phyloP scores from a whole-genome alignment of 352 stramenopile genomes.

The Phytophthora pistaciae region DNA sequence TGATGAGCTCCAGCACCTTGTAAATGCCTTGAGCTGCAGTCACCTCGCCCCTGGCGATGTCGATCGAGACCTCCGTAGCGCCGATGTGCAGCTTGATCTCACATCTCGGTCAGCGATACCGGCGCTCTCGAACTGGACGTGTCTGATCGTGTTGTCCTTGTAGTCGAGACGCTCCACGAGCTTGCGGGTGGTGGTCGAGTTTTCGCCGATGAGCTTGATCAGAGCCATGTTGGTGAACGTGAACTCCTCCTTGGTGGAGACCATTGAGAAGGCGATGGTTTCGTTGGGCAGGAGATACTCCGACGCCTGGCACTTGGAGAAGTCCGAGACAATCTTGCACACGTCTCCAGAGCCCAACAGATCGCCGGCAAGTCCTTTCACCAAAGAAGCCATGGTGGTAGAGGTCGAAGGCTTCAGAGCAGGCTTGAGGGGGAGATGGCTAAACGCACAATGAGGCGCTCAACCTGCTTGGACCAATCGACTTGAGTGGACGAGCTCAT shows the following conservation, averaged over 20 bases:
- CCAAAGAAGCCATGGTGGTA: not conserved
- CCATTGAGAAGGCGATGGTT: not conserved
- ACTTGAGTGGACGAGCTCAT: not conserved
- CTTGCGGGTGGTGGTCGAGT: not conserved
- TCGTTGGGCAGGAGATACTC: not conserved
- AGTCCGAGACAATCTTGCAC: not conserved
- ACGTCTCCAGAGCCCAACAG: not conserved
- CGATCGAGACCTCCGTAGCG: not conserved
- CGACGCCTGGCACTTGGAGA: not conserved
- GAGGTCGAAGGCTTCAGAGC: too few species aligned
- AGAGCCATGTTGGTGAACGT: not conserved
- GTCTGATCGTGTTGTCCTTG: not conserved
- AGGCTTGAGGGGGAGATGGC: not conserved
- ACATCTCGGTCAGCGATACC: not conserved
- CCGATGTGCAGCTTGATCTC: not conserved
- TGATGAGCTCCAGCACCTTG: not conserved
- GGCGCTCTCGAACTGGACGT: not conserved
- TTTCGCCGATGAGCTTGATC: not conserved
- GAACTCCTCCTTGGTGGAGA: not conserved
- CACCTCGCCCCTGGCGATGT: not conserved
- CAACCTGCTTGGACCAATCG: not conserved
- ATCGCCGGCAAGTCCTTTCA: not conserved
- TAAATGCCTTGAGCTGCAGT: not conserved
- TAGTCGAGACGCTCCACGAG: not conserved
- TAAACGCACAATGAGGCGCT: not conserved